Percentiles rank a stretch among this genome's conserved stretches.
Evolutionary conservation across 257 asterid species (phyloP).

Genomic region (Prunella vulgaris): DNA sequence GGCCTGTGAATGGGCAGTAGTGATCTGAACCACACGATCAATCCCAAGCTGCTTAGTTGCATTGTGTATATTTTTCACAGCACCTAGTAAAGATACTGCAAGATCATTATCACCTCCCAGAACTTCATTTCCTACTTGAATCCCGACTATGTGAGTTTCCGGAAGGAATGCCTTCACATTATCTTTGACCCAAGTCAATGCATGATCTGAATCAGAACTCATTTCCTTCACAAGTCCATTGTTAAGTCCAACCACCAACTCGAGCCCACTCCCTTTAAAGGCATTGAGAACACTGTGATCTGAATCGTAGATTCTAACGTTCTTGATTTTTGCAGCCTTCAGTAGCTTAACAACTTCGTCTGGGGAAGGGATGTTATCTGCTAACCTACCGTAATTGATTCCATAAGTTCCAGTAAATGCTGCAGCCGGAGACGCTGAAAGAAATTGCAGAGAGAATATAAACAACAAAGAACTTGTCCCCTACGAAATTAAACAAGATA

Average conservation of each 20-base stretch:
- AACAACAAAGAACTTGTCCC: not conserved
- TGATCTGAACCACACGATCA: conserved; percentile 52
- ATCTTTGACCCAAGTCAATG: conserved; percentile 81
- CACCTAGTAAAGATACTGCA: conserved; percentile 52
- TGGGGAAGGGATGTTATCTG: conserved; percentile 91
- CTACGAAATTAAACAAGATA: not conserved
- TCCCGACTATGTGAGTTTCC: conserved; percentile 76
- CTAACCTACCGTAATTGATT: conserved; percentile 89
- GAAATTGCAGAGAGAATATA: conserved; percentile 8
- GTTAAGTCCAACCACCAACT: conserved; percentile 81
- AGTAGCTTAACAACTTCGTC: conserved; percentile 75
- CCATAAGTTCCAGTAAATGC: conserved; percentile 95
- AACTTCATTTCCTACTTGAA: conserved; percentile 85
- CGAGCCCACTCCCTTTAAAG: conserved; percentile 81
- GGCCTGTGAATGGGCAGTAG: conserved; percentile 81
- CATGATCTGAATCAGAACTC: conserved; percentile 62
- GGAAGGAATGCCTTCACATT: conserved; percentile 82
- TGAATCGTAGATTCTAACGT: conserved; percentile 78
- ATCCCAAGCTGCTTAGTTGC: conserved; percentile 66
- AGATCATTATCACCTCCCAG: conserved; percentile 58
- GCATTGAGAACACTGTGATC: conserved; percentile 82
- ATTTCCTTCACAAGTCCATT: conserved; percentile 64
- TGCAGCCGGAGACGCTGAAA: conserved; percentile 38
- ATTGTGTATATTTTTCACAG: conserved; percentile 66
- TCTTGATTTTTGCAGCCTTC: conserved; percentile 79